Evolutionary conservation across 2,329 filamentous ascomycete species (phyloP), one percentile per base, ranked within the genome.

Genomic region (Thelonectria olida): DNA sequence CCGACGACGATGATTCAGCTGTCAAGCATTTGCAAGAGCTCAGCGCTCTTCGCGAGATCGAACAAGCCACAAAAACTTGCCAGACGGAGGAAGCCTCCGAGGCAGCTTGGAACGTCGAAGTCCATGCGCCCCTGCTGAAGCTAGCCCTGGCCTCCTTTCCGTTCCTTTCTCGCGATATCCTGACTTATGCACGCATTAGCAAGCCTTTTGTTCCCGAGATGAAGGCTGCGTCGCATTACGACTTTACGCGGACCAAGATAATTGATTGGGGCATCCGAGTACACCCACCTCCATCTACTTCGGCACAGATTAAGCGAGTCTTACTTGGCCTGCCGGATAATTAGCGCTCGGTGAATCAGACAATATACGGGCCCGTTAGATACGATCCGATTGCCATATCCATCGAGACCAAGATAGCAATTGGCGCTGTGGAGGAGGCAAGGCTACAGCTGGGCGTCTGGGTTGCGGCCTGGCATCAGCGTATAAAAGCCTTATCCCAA

Each of bases 151-250:
- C 53, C 13, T 47, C 53, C 13, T 61, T 49, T 49, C 4, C 54
- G 3, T 51, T 39, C 12, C 39, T 58, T n/a, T 12, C 4, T 27
- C 48, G 54, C 15, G 41, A 58, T 6, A 20, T 62, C 12, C 27
- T 58, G 34, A 54, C 49, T 8, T 17, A 27, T n/a, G 59, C 59
- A 27, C 42, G 25, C 15, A 58, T 62, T 8, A 56, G 54, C 42
- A 58, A 53, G 17, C 47, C 54, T 12, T 62, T 62, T 25, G 10
- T 62, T 10, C 54, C 59, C 13, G 48, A 54, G 19, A 62, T 52
- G 48, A 10, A 58, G 31, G 25, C 42, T 19, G 25, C 27, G 10
- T 53, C 54, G 4, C 12, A 25, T 19, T 48, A 54, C 42, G 36
- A 62, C 20, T 45, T 28, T 27, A 42, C 56, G 12, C 38, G 38